Base-by-base conservation (phyloP, 176 grass and related monocot genomes). In the Bonia amplexicaulis region DNA sequence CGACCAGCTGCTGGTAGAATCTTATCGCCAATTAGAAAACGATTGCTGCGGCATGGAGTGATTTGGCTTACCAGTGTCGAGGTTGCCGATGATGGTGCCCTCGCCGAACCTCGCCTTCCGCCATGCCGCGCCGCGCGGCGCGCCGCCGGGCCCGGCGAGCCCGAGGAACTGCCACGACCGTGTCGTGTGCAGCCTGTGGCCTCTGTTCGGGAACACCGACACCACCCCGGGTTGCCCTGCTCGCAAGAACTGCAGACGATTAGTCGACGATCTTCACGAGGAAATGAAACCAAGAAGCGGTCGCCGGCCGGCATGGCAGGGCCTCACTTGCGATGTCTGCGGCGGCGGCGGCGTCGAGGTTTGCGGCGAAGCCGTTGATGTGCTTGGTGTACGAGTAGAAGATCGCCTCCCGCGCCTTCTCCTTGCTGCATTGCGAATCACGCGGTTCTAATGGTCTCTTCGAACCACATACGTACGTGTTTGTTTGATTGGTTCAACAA, bases 301-400 rank as follows among this genome's bases (percentile, higher is more conserved):
- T 25, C 37, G 60, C 1, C 33, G 20, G 33, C 12, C 5, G 48
- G 7, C 1, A 19, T 10, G 47, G 1, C 9, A 46, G 22, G 3
- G 9, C 44, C 92, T 90, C 75, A 98, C 96, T 71, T 1, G 96
- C 85, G 27, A 98, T 95, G 69, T 81, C 68, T 62, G 73, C 82
- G 27, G 91, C 96, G 8, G 91, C 26, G 25, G 81, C 83, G 76
- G 78, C 87, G 55, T 94, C 88, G 67, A 98, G 91, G 80, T 74
- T 89, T 81, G 96, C 96, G 8, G 96, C 96, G 68, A 98, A 98
- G 69, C 96, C 96, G 63, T 98, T 98, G 90, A 98, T 98, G 88
- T 90, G 91, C 71, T 87, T 87, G 4, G 96, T 95, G 86, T 95
- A 98, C 14, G 96, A 98, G 89, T 98, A 98, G 85, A 98, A 95